A percentile compares a stretch with the other conserved stretches of the same genome.
These are phyloP conservation scores for Choricystis sp. DNA, from an alignment of 139 green algal genomes.

Conservation along the genomic window DNA sequence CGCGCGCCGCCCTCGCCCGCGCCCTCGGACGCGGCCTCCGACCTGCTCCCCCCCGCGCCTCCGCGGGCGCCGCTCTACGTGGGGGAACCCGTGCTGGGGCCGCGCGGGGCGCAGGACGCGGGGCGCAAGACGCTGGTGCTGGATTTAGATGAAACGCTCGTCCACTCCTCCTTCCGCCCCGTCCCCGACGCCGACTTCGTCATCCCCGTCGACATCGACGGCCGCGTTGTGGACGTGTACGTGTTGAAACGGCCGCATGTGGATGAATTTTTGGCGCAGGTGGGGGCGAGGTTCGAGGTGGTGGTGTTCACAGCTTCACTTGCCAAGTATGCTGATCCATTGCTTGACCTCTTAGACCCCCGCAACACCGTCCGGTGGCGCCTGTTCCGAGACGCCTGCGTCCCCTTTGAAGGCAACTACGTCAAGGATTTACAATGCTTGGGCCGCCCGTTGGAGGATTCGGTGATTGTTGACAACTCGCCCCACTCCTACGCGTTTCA, in stretches of 20 bases:
- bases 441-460: slow-evolving; percentile 53
- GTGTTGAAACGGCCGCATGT: slow-evolving; percentile 88
- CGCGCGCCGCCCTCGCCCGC: no score
- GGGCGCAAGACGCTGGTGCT: slow-evolving; percentile 76
- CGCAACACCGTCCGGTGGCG: slow-evolving; percentile 56
- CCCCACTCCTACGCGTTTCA: slow-evolving; percentile 94
- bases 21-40: neutral
- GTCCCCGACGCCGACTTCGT: slow-evolving; percentile 77
- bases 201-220: slow-evolving; percentile 81
- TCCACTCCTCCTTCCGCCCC: slow-evolving; percentile 93
- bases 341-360: slow-evolving; percentile 82
- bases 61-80: neutral
- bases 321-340: slow-evolving; percentile 74
- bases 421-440: slow-evolving; percentile 79
- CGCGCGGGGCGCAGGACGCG: slow-evolving; percentile 23
- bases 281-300: slow-evolving; percentile 55
- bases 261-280: slow-evolving; percentile 73
- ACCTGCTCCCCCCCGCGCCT: neutral
- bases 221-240: slow-evolving; percentile 71
- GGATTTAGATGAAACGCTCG: slow-evolving; percentile 94
- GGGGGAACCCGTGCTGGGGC: slow-evolving; percentile 13
- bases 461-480: slow-evolving; percentile 96
- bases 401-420: slow-evolving; percentile 74
- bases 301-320: slow-evolving; percentile 89
- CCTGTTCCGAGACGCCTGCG: slow-evolving; percentile 88